Base-by-base conservation (phyloP, 2,329 filamentous ascomycete genomes). In the Penicillium sp. region DNA sequence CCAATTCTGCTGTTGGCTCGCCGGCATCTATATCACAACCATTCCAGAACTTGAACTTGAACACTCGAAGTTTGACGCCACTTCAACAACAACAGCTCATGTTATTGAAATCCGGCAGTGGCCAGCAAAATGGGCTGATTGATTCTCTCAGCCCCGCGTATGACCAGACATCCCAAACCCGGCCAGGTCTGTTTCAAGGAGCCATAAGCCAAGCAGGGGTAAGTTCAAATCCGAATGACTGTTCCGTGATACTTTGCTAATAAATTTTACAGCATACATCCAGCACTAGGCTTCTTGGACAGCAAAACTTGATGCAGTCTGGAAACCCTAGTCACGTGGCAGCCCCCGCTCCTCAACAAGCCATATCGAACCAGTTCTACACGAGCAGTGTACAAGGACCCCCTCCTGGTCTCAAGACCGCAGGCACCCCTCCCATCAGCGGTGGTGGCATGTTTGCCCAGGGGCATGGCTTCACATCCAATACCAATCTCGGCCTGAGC, bases 361-460 rank as follows among this genome's bases (percentile, higher is more conserved):
- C 62, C 26, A 70, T 82, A 52, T 73, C 81, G 62, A 84, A 81
- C 62, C 89, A 90, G 61, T 94, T 91, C 70, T 97, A 94, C 71
- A 84, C 87, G 48, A 87, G 85, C 54, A 90, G 90, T 9, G 91
- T 97, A 67, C 91, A 95, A 66, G 93, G 92, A 3, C 94, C 95
- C 26, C 94, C 94, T 59, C 95, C 94, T 0, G 94, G 94, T 9
- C 80, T 99, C 26, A 99, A 99, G 77, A 95, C 93, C 21, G 92
- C 92, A 2, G 91, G 91, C 43, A 97, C 93, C 18, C 93, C 94
- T 57, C 93, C 94, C 16, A 91, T 90, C 65, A 85, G 81, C 62
- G 85, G 85, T 52, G 86, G 84, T 55, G 84, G 85, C 62, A 94
- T 97, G 83, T 97, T 97, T 73, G 89, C 90, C 28, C 91, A 97